Conservation (phyloP, 257 asterid species). For the Petunia axillaris region DNA sequence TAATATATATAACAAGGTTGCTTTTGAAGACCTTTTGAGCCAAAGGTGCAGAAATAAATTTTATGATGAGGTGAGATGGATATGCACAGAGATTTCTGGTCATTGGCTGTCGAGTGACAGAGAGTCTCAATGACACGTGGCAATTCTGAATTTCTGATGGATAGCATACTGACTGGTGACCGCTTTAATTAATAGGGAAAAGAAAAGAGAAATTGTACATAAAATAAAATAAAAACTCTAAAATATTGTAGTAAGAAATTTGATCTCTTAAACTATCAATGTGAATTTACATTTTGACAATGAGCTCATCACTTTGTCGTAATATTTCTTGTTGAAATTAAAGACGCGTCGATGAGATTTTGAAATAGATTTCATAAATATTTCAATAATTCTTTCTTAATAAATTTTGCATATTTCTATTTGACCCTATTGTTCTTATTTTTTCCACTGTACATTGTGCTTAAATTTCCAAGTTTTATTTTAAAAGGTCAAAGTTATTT, state of each 20-base stretch:
- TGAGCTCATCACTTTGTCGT: not conserved
- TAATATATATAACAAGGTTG: not conserved
- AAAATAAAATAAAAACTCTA: constrained; percentile 18
- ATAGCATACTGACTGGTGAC: not conserved
- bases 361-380: no score
- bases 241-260: not conserved
- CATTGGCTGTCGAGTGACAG: constrained; percentile 26
- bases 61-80: constrained; percentile 6
- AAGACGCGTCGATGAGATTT: not conserved
- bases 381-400: no score
- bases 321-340: no score
- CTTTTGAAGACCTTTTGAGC: not conserved
- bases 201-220: not conserved
- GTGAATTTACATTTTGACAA: not conserved
- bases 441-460: not conserved
- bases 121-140: constrained; percentile 33
- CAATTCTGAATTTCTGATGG: constrained; percentile 22
- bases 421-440: no score
- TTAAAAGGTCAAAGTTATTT: not conserved
- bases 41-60: not conserved
- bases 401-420: no score
- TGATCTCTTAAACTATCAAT: not conserved
- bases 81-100: constrained; percentile 18
- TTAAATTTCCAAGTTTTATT: not conserved
- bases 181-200: not conserved